Evolutionary conservation across 2,329 filamentous ascomycete species (phyloP).

Genomic region (Chaetomium sp.): DNA sequence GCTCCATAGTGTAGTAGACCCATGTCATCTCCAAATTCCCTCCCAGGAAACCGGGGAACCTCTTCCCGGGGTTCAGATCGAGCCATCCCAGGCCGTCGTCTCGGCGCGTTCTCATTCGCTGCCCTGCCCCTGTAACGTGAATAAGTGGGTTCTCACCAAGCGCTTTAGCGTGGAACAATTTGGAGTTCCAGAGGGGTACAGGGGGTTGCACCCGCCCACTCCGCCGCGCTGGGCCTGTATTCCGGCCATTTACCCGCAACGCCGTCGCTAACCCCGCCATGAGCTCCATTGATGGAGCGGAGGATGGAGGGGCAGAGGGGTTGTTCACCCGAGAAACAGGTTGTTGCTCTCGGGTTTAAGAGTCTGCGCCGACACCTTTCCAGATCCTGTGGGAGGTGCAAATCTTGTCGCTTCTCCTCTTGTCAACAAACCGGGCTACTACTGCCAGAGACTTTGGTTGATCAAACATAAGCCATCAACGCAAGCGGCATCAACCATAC

Average conservation of each 20-base stretch:
- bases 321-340: neutral
- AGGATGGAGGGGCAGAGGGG: neutral
- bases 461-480: neutral
- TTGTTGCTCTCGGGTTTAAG: conserved; percentile 11
- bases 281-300: conserved; percentile 8
- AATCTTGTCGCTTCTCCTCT: neutral
- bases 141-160: neutral
- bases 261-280: conserved; percentile 21
- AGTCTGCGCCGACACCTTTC: conserved; percentile 2
- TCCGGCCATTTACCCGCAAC: conserved; percentile 24
- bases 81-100: neutral
- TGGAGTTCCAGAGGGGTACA: neutral
- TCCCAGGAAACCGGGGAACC: conserved; percentile 8
- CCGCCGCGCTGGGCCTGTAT: conserved; percentile 3
- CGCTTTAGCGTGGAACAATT: conserved; percentile 3
- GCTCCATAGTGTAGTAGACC: no score
- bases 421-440: neutral
- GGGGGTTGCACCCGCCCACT: neutral
- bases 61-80: conserved; percentile 11
- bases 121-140: neutral
- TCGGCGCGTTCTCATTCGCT: conserved; percentile 7
- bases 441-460: no score
- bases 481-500: neutral
- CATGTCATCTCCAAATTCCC: neutral
- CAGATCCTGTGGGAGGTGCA: neutral